phyloP scores from a whole-genome alignment of 495 filamentous ascomycete species.

The Podospora conica region DNA sequence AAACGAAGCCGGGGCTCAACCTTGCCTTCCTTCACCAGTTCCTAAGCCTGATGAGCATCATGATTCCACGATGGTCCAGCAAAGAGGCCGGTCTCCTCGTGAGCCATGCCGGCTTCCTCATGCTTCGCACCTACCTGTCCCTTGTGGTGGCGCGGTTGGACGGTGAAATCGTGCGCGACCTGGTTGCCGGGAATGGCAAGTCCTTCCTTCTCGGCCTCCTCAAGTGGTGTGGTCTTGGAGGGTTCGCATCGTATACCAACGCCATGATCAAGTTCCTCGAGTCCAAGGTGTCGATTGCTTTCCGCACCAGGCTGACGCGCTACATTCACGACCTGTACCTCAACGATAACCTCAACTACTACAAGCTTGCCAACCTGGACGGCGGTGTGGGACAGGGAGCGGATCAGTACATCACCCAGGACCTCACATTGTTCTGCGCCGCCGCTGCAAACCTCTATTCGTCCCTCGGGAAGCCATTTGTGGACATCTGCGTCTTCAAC shows the following conservation, averaged over 20 bases:
- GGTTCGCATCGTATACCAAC: slow-evolving; percentile 84
- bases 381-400: slow-evolving; percentile 86
- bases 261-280: slow-evolving; percentile 98
- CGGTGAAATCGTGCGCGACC: slow-evolving; percentile 91
- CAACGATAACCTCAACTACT: slow-evolving; percentile 89
- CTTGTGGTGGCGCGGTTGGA: slow-evolving; percentile 88
- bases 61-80: slow-evolving; percentile 91
- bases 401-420: slow-evolving; percentile 97
- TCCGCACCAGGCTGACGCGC: slow-evolving; percentile 89
- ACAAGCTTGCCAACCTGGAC: slow-evolving; percentile 90
- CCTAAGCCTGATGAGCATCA: slow-evolving; percentile 88
- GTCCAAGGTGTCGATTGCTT: slow-evolving; percentile 95
- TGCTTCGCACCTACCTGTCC: slow-evolving; percentile 90
- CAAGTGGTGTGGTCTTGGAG: slow-evolving; percentile 62
- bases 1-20: slow-evolving; percentile 91
- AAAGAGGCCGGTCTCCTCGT: slow-evolving; percentile 89
- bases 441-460: slow-evolving; percentile 92
- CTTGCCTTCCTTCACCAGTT: slow-evolving; percentile 98
- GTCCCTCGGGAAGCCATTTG: slow-evolving; percentile 90
- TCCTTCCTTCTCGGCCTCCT: slow-evolving; percentile 82
- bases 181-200: slow-evolving; percentile 88
- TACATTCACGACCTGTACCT: slow-evolving; percentile 98
- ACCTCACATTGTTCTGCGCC: slow-evolving; percentile 89
- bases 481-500: slow-evolving; percentile 95
- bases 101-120: slow-evolving; percentile 80